Base-by-base conservation (phyloP, 139 green algal species). In the Tetradesmus obliquus region DNA sequence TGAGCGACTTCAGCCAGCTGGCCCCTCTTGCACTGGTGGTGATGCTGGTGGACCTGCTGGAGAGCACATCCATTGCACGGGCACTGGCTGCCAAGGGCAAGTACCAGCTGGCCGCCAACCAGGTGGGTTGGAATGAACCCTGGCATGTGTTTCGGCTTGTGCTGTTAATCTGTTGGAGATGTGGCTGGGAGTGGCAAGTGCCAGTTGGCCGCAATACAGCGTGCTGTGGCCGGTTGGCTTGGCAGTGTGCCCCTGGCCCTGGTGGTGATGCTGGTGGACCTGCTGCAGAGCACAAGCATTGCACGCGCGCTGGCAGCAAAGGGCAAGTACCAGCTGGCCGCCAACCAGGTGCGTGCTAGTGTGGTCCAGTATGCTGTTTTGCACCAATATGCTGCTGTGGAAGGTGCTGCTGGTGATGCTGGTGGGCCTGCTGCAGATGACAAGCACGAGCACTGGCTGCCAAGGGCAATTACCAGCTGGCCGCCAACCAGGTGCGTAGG, bases 231-330 rank as follows among this genome's bases (percentile, higher is more conserved):
- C 32, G 32, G 32, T 45, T 45, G 32, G 32, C 32, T 45, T 45
- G 32, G 32, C 32, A 45, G 32, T 45, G 32, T 45, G 32, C 76
- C 76, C 13, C 87, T 95, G 32, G 94, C 91, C 0, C 19, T 94
- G 15, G 69, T 95, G 20, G 92, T 95, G 8, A 95, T 95, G 88
- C 53, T 97, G 0, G 96, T 99, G 71, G 97, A 97, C 82, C 74
- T 98, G 55, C 91, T 97, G 88, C 97, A 99, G 92, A 96, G 91
- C 53, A 98, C 99, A 24, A 96, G 94, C 88, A 99, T 99, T 79
- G 96, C 96, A 22, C 96, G 97, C 13, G 76, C 76, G 55, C 76
- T 91, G 88, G 88, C 88, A 22, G 55, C 82, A 13, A 95, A 96
- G 92, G 95, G 97, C 88, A 80, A 92, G 19, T 98, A 98, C 88